Evolutionary conservation across 179 eudicot genomes (phyloP).

Genomic region (Nepenthes alata): DNA sequence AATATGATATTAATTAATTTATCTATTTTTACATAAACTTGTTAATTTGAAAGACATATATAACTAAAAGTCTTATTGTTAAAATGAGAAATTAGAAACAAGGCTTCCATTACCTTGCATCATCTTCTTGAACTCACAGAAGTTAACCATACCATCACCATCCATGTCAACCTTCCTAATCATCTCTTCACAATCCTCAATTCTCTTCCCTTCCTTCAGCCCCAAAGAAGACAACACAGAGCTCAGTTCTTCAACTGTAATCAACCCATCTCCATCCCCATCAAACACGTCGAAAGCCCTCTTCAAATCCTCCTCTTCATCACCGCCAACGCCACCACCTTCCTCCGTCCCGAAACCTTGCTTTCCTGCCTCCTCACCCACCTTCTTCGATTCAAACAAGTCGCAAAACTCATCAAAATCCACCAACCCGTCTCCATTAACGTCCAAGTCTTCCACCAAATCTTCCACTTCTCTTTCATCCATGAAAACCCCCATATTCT

Average conservation of each 20-base stretch:
- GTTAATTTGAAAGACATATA: too few relatives aligned
- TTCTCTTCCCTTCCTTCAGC: conserved; percentile 28
- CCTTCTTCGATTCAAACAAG: conserved; percentile 19
- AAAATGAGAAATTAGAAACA: neutral
- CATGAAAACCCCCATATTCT: conserved; percentile 40
- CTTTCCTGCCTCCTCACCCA: neutral
- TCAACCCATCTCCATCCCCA: conserved; percentile 56
- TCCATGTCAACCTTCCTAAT: conserved; percentile 50
- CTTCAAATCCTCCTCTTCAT: conserved; percentile 25
- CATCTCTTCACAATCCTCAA: conserved; percentile 46
- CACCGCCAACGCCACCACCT: neutral
- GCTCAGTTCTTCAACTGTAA: conserved; percentile 48
- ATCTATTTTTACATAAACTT: too few relatives aligned
- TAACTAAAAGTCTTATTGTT: too few relatives aligned
- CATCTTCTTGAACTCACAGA: conserved; percentile 46
- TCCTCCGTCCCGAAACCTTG: neutral
- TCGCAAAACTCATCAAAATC: conserved; percentile 55
- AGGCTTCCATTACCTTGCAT: neutral
- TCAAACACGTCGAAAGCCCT: conserved; percentile 78
- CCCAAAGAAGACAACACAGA: conserved; percentile 43
- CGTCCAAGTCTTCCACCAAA: conserved; percentile 39
- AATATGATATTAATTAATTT: too few relatives aligned
- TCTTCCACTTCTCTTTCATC: conserved; percentile 29
- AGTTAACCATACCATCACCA: conserved; percentile 67
- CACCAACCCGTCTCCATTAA: conserved; percentile 55